These are phyloP conservation scores for Aspergillus sp. DNA, from an alignment of 2,329 filamentous ascomycete genomes.

Conservation along the genomic window DNA sequence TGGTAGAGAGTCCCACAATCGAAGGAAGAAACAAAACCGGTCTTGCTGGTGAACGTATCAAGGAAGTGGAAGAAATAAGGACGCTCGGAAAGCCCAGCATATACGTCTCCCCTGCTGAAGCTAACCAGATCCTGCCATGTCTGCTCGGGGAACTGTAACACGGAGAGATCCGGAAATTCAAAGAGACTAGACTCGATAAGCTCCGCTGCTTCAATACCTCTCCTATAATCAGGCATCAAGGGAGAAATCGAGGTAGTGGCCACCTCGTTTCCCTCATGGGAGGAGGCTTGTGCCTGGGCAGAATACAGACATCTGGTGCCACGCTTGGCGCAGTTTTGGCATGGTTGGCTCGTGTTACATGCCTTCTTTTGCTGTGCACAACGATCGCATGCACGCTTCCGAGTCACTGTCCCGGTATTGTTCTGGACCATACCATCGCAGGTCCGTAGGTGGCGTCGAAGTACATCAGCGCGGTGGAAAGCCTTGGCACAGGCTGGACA, in stretches of 20 bases:
- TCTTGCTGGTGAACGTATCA: constrained; percentile 35
- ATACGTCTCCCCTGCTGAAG: background rate
- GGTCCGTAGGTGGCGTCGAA: constrained; percentile 35
- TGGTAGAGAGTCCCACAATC: constrained; percentile 35
- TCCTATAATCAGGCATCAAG: background rate
- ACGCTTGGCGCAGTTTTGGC: constrained; percentile 24
- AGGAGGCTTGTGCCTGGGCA: background rate
- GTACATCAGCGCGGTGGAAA: constrained; percentile 38
- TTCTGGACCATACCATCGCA: constrained; percentile 22
- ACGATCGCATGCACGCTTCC: constrained; percentile 33
- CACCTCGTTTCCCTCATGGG: too few species aligned
- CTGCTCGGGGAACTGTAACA: background rate
- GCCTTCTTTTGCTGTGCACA: constrained; percentile 36
- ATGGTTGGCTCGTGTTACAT: constrained; percentile 30
- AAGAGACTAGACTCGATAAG: background rate
- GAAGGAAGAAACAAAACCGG: constrained; percentile 35
- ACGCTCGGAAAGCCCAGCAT: constrained; percentile 1
- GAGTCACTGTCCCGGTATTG: constrained; percentile 12
- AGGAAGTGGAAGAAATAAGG: constrained; percentile 28
- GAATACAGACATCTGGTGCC: constrained; percentile 23
- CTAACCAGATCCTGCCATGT: background rate
- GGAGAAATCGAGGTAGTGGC: too few species aligned
- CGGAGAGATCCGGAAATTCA: background rate
- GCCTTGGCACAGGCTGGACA: constrained; percentile 30
- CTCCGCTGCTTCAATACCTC: background rate